Conservation (phyloP, 2,329 filamentous ascomycete species). For the Monilinia fructigena region DNA sequence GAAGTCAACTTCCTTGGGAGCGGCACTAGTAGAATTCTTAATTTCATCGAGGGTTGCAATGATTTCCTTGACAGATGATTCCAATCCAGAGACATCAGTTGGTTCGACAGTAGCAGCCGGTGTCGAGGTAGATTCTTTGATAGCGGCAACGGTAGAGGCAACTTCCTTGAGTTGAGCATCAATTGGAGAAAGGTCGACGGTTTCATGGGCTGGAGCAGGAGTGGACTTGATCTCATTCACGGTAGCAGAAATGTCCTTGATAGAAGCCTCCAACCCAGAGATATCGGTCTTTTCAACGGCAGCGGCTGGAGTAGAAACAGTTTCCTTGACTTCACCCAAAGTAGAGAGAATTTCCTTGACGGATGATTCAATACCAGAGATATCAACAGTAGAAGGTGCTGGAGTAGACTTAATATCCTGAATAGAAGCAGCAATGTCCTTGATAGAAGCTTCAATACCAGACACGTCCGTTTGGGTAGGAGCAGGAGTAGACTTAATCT, state of each 20-base stretch:
- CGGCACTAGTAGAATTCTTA: slow-evolving; percentile 9
- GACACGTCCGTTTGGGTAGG: slow-evolving; percentile 29
- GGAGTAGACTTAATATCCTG: slow-evolving; percentile 23
- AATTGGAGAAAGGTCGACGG: slow-evolving; percentile 28
- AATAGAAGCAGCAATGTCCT: slow-evolving; percentile 26
- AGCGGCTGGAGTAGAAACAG: slow-evolving; percentile 25
- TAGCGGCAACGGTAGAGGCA: slow-evolving; percentile 20
- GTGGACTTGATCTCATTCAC: slow-evolving; percentile 30
- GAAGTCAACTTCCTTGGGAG: slow-evolving; percentile 25
- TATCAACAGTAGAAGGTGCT: slow-evolving; percentile 27
- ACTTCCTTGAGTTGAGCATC: slow-evolving; percentile 28
- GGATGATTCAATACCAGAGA: slow-evolving; percentile 27
- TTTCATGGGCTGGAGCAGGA: slow-evolving; percentile 25
- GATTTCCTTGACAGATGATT: slow-evolving; percentile 29
- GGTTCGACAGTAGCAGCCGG: slow-evolving; percentile 25
- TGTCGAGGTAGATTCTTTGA: slow-evolving; percentile 22
- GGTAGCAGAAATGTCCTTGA: slow-evolving; percentile 20
- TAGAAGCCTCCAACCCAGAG: slow-evolving; percentile 25
- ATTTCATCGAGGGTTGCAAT: slow-evolving; percentile 27
- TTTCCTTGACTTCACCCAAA: slow-evolving; percentile 24
- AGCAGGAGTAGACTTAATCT: slow-evolving; percentile 25
- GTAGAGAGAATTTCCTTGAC: slow-evolving; percentile 28
- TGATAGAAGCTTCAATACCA: slow-evolving; percentile 20
- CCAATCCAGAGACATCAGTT: slow-evolving; percentile 27
- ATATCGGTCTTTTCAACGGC: slow-evolving; percentile 27